Evolutionary conservation across 306 rosid species (phyloP), one percentile per base, ranked within the genome.

Genomic region (Corylus heterophylla): DNA sequence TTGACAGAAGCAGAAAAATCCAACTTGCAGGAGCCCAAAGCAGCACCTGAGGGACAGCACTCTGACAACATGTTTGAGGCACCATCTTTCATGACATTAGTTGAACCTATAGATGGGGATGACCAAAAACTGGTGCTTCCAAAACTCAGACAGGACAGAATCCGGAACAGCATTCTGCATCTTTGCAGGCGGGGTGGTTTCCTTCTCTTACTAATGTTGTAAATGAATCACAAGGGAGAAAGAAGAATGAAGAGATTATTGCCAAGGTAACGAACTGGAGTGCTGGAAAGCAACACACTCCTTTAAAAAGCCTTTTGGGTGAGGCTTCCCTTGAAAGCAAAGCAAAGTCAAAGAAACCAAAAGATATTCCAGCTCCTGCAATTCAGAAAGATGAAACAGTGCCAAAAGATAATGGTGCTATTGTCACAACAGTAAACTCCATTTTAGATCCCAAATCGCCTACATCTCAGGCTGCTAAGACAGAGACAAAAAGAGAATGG

Each of bases 201-300:
- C 98, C 98, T 56, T 88, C 93, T 63, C 69, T 84, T 17, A 85
- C 89, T 73, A 90, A 92, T 22, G 88, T 83, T 50, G 83, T 78
- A 13, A 87, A 86, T 1, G 96, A 92, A 62, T 89, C 96, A 17
- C 87, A 75, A 27, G 96, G 90, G 35, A 90, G 91, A 82, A 91
- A 84, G 88, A 90, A 90, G 84, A 89, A 89, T 17, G 98, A 95
- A 83, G 98, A 90, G 79, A 87, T 87, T 62, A 93, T 93, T 17
- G 90, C 91, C 14, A 95, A 93, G 89, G 97, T 91, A 22, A 89
- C 96, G 42, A 91, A 87, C 90, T 90, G 96, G 98, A 90, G 96
- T 86, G 77, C 87, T 5, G 80, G 82, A 59, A 92, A 92, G 89
- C 94, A 87, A 61, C 97, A 89, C 81, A 82, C 90, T 31, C 96